Evolutionary conservation across 345 rosid genomes (phyloP), one percentile per base, ranked within the genome.

Genomic region (Arabis hirsuta): DNA sequence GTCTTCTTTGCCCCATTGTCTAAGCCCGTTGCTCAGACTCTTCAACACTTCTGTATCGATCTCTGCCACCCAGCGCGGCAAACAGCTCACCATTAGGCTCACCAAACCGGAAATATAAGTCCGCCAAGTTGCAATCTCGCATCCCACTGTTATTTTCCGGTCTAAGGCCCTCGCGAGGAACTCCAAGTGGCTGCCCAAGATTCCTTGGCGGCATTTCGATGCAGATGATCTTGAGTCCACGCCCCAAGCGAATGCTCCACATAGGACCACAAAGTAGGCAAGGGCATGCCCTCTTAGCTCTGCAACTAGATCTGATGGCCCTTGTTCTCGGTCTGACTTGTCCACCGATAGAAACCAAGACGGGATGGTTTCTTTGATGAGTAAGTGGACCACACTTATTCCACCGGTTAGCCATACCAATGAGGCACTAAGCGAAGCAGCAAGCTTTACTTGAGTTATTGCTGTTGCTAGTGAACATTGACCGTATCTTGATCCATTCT

Each of bases 221-320:
- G 88, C 82, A 8, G 94, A 73, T 9, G 90, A 78, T 26, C 88
- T 77, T 0, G 94, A 87, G 63, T 90, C 96, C 3, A 95, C 73
- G 1, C 99, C 98, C 99, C 99, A 95, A 6, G 96, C 92, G 20
- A 91, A 88, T 48, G 97, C 86, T 62, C 96, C 94, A 14, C 90
- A 87, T 43, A 90, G 86, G 56, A 95, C 75, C 0, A 84, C 84
- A 64, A 95, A 88, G 80, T 91, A 86, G 24, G 98, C 96, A 10
- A 95, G 93, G 9, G 92, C 96, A 54, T 85, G 88, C 1, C 99
- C 97, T 46, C 92, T 77, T 12, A 91, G 87, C 86, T 83, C 84
- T 22, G 97, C 88, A 14, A 86, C 85, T 69, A 86, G 62, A 55
- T 88, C 97, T 4, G 77, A 81, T 26, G 87, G 82, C 36, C 76